Evolutionary conservation across 441 rosid genomes (phyloP).

Genomic region (Pelargonium citronellum): DNA sequence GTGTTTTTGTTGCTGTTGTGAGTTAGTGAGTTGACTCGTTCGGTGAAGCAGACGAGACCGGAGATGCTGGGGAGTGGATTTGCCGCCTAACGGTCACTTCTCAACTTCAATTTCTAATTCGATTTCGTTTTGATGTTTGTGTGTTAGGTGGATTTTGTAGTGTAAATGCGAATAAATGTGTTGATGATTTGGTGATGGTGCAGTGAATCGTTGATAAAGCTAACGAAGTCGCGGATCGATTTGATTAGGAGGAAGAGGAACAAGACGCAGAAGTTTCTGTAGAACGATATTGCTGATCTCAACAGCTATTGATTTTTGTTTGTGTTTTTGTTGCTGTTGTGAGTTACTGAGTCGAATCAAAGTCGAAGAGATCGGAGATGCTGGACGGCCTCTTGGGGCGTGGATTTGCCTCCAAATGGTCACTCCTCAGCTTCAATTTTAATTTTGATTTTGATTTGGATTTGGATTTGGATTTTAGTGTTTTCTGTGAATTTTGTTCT

Average conservation of each 20-base stretch:
- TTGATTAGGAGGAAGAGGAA: conserved; percentile 69
- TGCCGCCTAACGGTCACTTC: too few relatives aligned
- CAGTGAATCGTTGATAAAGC: conserved; percentile 77
- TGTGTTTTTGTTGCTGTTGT: neutral
- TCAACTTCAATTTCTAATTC: too few relatives aligned
- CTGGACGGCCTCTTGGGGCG: conserved; percentile 74
- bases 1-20: neutral
- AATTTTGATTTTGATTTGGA: neutral
- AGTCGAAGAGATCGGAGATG: conserved; percentile 33
- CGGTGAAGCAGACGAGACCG: too few relatives aligned
- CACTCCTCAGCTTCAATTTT: neutral
- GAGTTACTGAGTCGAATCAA: neutral
- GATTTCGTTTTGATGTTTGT: too few relatives aligned
- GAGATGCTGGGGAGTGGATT: too few relatives aligned
- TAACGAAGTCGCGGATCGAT: conserved; percentile 73
- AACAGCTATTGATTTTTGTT: conserved; percentile 43
- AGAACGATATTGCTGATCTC: conserved; percentile 84
- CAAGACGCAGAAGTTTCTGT: conserved; percentile 73
- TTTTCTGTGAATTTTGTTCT: neutral
- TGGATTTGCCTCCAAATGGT: conserved; percentile 72
- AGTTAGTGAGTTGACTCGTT: neutral
- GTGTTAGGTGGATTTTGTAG: too few relatives aligned
- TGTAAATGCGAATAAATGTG: too few relatives aligned
- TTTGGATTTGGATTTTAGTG: too few relatives aligned
- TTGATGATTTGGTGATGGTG: neutral